Evolutionary conservation across 371 early-diverging fungal genomes (phyloP).

Genomic region (Apophysomyces variabilis): DNA sequence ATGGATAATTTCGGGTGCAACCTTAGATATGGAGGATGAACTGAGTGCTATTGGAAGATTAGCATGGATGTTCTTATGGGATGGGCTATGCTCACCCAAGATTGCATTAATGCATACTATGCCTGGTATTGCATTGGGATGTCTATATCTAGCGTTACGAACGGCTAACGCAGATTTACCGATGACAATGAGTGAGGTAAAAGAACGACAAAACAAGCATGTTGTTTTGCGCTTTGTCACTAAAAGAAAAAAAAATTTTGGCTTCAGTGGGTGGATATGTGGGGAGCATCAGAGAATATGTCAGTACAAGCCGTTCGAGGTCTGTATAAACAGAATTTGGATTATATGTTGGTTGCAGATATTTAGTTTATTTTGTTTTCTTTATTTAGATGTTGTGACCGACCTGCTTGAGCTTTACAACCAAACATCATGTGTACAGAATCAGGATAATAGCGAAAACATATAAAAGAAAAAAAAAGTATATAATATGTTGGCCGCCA

Average conservation of each 20-base stretch:
- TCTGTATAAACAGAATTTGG: constrained; percentile 5
- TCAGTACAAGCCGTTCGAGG: constrained; percentile 53
- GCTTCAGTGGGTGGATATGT: constrained; percentile 46
- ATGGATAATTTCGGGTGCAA: constrained; percentile 3
- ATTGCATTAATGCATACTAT: constrained; percentile 40
- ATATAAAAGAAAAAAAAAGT: neutral
- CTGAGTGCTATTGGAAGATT: constrained; percentile 45
- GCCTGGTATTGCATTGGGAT: constrained; percentile 46
- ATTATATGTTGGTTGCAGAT: neutral
- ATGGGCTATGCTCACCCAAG: constrained; percentile 50
- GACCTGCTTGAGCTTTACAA: constrained; percentile 42
- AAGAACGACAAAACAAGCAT: neutral
- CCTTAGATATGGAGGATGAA: constrained; percentile 44
- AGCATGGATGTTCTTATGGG: constrained; percentile 53
- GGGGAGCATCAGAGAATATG: constrained; percentile 52
- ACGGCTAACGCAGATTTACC: constrained; percentile 36
- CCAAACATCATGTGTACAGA: constrained; percentile 9
- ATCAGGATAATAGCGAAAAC: neutral
- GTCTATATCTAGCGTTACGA: constrained; percentile 51
- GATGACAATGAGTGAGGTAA: constrained; percentile 51
- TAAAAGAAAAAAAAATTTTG: neutral
- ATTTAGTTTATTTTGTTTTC: neutral
- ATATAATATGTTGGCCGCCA: constrained; percentile 13
- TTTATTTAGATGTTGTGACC: constrained; percentile 34
- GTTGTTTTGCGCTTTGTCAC: neutral